These are phyloP conservation scores for Coemansia sp. DNA, from an alignment of 192 early-diverging fungal species.

Conservation along the genomic window DNA sequence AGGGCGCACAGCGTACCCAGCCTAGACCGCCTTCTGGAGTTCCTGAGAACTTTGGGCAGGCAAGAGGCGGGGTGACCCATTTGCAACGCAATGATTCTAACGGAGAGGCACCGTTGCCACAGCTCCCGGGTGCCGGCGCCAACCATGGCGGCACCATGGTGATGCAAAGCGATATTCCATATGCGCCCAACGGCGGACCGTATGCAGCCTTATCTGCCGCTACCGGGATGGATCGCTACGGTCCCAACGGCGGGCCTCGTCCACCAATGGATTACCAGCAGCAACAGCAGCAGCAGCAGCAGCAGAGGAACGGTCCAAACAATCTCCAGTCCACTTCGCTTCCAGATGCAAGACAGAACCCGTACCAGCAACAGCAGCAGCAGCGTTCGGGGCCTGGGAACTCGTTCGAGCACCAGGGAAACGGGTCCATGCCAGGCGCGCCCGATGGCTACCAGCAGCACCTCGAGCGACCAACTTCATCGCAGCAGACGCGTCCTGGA, in stretches of 20 bases:
- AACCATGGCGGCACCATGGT: neutral
- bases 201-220: slow-evolving; percentile 8
- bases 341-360: slow-evolving; percentile 23
- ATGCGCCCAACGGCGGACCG: neutral
- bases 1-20: slow-evolving; percentile 32
- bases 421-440: slow-evolving; percentile 2
- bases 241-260: neutral
- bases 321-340: slow-evolving; percentile 28
- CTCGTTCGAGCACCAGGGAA: neutral
- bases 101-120: slow-evolving; percentile 6
- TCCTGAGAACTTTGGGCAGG: slow-evolving; percentile 44
- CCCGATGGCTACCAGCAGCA: slow-evolving; percentile 4
- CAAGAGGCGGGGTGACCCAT: slow-evolving; percentile 31
- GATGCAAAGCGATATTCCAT: slow-evolving; percentile 24
- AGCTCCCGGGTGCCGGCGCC: neutral
- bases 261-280: slow-evolving; percentile 7
- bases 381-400: neutral
- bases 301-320: slow-evolving; percentile 5
- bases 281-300: slow-evolving; percentile 13
- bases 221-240: slow-evolving; percentile 15
- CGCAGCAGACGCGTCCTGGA: slow-evolving; percentile 10
- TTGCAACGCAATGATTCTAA: slow-evolving; percentile 27
- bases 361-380: neutral
- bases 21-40: slow-evolving; percentile 43
- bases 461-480: neutral